Base-by-base conservation (phyloP, 192 early-diverging fungal species). In the Coemansia interrupta region DNA sequence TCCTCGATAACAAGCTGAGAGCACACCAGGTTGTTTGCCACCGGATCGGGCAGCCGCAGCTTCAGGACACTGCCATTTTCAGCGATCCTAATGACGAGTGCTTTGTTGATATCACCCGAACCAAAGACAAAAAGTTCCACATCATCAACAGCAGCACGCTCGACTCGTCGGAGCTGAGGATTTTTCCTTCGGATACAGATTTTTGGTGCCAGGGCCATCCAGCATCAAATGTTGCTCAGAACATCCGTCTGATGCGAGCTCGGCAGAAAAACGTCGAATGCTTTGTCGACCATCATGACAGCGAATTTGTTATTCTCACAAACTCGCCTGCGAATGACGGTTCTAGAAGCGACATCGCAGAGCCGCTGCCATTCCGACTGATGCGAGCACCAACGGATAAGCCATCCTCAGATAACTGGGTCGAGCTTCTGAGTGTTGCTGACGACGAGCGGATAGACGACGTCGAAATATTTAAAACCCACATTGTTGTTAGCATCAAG, bases 51-150 rank as follows among this genome's bases (percentile, higher is more conserved):
- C 50, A 22, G 13, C 54, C 53, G 18, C 64, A 56, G 58, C 43
- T 18, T 12, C 22, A 62, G 2, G 62, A 64, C 13, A 20, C 38
- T 20, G 61, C 83, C 5, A 63, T 90, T 4, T 91, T 80, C 70
- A 78, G 82, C 47, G 89, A 91, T 51, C 51, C 58, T 6, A 78
- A 88, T 29, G 75, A 83, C 36, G 82, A 85, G 23, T 82, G 82
- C 32, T 89, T 91, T 84, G 81, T 91, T 11, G 89, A 91, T 71
- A 85, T 91, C 36, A 85, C 85, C 11, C 75, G 81, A 14, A 85
- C 89, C 46, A 91, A 89, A 61, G 89, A 91, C 68, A 81, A 79
- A 58, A 70, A 64, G 52, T 89, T 81, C 53, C 69, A 87, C 11
- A 83, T 85, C 10, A 77, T 91, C 68, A 87, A 87, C 64, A 83